phyloP scores from a whole-genome alignment of 2,329 filamentous ascomycete species.

The Penicillium capsulatum region DNA sequence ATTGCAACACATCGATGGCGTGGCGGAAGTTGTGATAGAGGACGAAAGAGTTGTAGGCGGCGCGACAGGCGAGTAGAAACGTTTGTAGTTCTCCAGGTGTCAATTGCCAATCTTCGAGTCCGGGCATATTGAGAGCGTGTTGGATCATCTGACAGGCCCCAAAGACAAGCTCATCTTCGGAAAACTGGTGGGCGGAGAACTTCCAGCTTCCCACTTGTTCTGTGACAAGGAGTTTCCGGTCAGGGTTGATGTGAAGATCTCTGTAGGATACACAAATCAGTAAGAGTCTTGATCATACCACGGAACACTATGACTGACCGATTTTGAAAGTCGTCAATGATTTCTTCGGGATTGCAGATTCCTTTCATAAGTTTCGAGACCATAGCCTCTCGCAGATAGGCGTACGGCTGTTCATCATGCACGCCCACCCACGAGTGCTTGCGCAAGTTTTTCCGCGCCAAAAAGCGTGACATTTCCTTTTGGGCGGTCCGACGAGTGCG shows the following conservation, averaged over 20 bases:
- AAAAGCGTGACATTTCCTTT: conserved; percentile 66
- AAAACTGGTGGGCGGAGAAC: conserved; percentile 85
- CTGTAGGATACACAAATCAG: conserved; percentile 1
- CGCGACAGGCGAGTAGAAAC: conserved; percentile 82
- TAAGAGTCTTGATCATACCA: too few relatives aligned
- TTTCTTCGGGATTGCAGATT: conserved; percentile 70
- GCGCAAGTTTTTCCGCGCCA: conserved; percentile 68
- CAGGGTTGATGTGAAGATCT: conserved; percentile 63
- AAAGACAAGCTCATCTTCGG: conserved; percentile 84
- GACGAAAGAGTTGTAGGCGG: conserved; percentile 94
- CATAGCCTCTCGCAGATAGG: conserved; percentile 85
- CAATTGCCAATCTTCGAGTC: conserved; percentile 75
- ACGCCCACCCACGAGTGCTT: conserved; percentile 92
- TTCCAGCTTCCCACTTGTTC: conserved; percentile 72
- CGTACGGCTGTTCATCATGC: conserved; percentile 77
- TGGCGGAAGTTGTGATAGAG: conserved; percentile 98
- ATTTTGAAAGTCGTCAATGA: conserved; percentile 58
- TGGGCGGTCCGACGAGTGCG: conserved; percentile 71
- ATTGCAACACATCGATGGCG: conserved; percentile 92
- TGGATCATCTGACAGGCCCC: conserved; percentile 84
- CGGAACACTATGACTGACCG: conserved; percentile 16
- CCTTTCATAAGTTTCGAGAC: conserved; percentile 85
- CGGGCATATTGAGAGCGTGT: conserved; percentile 77
- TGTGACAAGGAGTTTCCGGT: conserved; percentile 63
- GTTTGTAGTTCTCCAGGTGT: conserved; percentile 76